Evolutionary conservation across 1,284 basidiomycete species (phyloP).

Genomic region (Inonotus obliquus): DNA sequence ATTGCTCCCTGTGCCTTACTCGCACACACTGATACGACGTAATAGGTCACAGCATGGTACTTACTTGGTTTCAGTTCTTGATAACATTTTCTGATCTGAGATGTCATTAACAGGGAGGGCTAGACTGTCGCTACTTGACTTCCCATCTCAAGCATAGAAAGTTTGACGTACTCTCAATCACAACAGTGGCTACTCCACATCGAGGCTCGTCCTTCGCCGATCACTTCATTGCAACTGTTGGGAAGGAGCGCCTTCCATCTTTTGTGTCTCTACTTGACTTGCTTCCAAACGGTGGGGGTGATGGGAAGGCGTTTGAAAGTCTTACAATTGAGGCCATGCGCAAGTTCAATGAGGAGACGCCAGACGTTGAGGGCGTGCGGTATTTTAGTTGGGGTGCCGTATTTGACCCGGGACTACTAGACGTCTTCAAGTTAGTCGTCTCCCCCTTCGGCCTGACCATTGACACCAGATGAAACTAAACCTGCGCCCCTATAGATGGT

Average conservation of each 20-base stretch:
- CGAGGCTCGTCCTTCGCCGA: conserved; percentile 67
- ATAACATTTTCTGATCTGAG: conserved; percentile 6
- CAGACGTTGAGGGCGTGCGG: conserved; percentile 69
- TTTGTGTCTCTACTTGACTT: conserved; percentile 69
- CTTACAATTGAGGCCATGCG: conserved; percentile 86
- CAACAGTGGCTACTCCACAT: conserved; percentile 54
- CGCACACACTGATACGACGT: conserved; percentile 22
- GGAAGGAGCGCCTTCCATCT: conserved; percentile 58
- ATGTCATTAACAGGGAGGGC: conserved; percentile 63
- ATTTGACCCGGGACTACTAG: conserved; percentile 83
- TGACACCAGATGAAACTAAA: background rate
- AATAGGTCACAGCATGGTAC: conserved; percentile 84
- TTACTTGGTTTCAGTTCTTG: conserved; percentile 19
- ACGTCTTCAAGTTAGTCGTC: conserved; percentile 71
- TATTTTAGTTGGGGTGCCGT: conserved; percentile 94
- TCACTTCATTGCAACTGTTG: conserved; percentile 81
- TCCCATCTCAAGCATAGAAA: conserved; percentile 62
- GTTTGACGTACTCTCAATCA: conserved; percentile 46
- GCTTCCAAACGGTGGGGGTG: conserved; percentile 82
- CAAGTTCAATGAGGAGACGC: conserved; percentile 81
- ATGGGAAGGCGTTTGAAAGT: conserved; percentile 87
- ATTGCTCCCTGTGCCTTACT: conserved; percentile 6
- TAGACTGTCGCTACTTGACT: conserved; percentile 88
- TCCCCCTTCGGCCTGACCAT: background rate
- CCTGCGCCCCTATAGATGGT: conserved; percentile 42